Evolutionary conservation across 169 alveolate genomes (phyloP).

Genomic region (Plasmodium gaboni): DNA sequence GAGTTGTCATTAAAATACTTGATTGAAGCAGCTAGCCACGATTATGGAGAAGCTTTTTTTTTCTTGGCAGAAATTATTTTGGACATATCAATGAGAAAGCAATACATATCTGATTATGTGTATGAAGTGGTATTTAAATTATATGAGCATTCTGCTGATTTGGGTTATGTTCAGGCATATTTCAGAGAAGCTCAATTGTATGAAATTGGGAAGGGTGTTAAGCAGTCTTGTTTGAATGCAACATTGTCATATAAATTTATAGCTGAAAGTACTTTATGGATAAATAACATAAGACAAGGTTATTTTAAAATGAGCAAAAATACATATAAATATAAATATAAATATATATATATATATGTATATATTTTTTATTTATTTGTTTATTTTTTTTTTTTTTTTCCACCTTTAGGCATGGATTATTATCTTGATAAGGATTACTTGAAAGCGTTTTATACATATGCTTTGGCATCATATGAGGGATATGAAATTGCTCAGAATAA

Average conservation of each 20-base stretch:
- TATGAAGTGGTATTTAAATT: conserved; percentile 54
- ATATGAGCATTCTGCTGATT: conserved; percentile 74
- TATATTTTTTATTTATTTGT: not conserved
- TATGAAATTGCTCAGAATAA: conserved; percentile 81
- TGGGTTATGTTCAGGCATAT: conserved; percentile 76
- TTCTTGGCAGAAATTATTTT: conserved; percentile 72
- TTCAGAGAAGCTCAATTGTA: conserved; percentile 73
- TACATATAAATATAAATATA: not conserved
- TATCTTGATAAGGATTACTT: conserved; percentile 73
- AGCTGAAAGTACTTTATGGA: conserved; percentile 71
- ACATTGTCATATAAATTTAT: conserved; percentile 68
- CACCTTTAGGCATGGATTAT: conserved; percentile 34
- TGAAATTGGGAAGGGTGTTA: conserved; percentile 75
- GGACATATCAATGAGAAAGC: conserved; percentile 36
- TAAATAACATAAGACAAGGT: conserved; percentile 64
- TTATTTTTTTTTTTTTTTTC: not conserved
- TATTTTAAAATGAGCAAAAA: not conserved
- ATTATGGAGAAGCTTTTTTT: conserved; percentile 75
- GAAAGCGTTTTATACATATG: conserved; percentile 76
- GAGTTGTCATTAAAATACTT: conserved; percentile 43
- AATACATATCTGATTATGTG: conserved; percentile 35
- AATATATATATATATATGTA: not conserved
- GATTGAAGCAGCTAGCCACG: conserved; percentile 75
- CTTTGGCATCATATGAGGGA: conserved; percentile 82
- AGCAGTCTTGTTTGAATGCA: conserved; percentile 66